Evolutionary conservation across 106 monocot species (phyloP), one percentile per base, ranked within the genome.

Genomic region (Phalaenopsis equestris): DNA sequence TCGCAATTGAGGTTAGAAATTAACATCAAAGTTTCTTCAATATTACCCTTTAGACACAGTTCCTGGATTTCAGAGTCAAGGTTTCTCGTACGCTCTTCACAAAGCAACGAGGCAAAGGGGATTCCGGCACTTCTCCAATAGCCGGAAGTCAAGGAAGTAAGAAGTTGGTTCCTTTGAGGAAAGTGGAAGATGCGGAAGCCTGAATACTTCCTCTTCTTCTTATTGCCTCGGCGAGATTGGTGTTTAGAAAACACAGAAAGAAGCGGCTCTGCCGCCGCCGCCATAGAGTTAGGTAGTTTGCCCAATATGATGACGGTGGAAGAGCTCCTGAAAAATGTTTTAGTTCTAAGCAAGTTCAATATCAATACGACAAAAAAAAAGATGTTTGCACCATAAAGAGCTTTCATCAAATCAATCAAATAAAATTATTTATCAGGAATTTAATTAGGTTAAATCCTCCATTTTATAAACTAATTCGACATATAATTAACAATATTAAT

Each of bases 1-100:
- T 43, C n/a, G 14, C 36, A 77, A 81, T 82, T 52, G 8, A 52
- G 48, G 23, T 21, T 23, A 73, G 84, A 73, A 55, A 93, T 72
- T 37, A 77, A 70, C 38, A 58, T 41, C 72, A 89, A 65, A 47
- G 86, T 87, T 36, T 81, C 73, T 56, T 74, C 77, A 1, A 94
- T 82, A 37, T 87, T 77, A 17, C 87, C 84, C 81, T 43, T 78
- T 65, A 80, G 55, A 79, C 85, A 89, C 6, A 83, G 5, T 9
- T 81, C 75, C 38, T 23, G 80, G 67, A 91, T 81, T 36, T 80
- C 19, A 8, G 9, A 43, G 46, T 73, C 75, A 41, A 67, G 56
- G 73, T 86, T 81, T 64, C 64, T 64, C 58, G 56, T 46, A 8
- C 42, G 80, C 23, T 81, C 42, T 68, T 75, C 72, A 21, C 36